Percentiles rank a stretch among this genome's conserved stretches.
Evolutionary conservation across 75 land plant genomes (phyloP).

Genomic region (Larix kaempferi): DNA sequence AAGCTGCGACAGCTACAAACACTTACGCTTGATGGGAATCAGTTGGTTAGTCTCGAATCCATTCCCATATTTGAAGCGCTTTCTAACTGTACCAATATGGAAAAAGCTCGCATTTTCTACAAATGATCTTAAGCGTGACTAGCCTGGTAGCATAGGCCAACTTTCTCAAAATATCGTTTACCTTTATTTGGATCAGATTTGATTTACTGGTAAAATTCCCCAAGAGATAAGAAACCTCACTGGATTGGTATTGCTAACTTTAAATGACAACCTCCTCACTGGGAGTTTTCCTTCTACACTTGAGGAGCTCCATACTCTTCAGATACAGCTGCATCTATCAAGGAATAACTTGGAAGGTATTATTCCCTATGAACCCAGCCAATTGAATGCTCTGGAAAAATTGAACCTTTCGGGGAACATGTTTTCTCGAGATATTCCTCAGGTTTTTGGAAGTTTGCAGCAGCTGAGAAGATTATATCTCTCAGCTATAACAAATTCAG

Average conservation of each 20-base stretch:
- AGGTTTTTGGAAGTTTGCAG: no score
- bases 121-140: conserved; percentile 4
- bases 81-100: neutral
- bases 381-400: conserved; percentile 1
- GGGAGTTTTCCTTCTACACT: conserved; percentile 23
- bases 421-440: neutral
- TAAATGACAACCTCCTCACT: neutral
- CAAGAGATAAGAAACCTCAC: neutral
- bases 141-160: neutral
- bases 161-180: neutral
- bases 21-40: conserved; percentile 8
- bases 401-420: conserved; percentile 1
- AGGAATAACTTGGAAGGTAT: neutral
- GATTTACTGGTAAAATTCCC: neutral
- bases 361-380: conserved; percentile 2
- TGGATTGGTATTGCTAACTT: neutral
- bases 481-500: neutral
- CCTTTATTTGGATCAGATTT: neutral
- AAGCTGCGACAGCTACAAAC: conserved; percentile 1
- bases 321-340: neutral
- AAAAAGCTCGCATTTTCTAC: neutral
- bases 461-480: no score
- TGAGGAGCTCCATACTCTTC: conserved; percentile 10
- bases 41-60: neutral
- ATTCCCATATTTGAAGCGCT: neutral